Percentiles rank a stretch among this genome's conserved stretches.
Evolutionary conservation across 352 stramenopile species (phyloP).

Genomic region (Globisporangium paddicum): DNA sequence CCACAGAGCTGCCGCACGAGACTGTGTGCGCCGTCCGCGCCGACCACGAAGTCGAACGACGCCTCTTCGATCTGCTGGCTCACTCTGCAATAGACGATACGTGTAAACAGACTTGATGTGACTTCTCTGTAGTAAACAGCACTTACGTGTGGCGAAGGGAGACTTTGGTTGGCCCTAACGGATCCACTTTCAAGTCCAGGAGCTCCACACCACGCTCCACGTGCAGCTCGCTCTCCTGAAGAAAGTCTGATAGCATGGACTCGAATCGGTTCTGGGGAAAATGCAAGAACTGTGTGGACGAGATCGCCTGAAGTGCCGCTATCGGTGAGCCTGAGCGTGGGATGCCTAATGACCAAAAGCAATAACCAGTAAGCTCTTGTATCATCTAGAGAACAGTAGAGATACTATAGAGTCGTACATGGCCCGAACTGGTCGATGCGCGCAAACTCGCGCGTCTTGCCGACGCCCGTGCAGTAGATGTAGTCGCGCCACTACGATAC

Average conservation of each 20-base stretch:
- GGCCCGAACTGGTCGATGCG: conserved; percentile 78
- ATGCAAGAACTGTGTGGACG: conserved; percentile 78
- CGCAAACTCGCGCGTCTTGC: conserved; percentile 61
- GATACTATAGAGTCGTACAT: conserved; percentile 23
- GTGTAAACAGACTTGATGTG: conserved; percentile 6
- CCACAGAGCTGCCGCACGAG: conserved; percentile 60
- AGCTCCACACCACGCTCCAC: conserved; percentile 68
- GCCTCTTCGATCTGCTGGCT: conserved; percentile 28
- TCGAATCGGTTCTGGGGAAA: conserved; percentile 86
- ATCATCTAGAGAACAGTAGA: not conserved
- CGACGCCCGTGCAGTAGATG: conserved; percentile 75
- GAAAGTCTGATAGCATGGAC: conserved; percentile 48
- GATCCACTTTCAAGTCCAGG: conserved; percentile 23
- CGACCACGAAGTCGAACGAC: conserved; percentile 83
- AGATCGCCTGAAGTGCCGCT: conserved; percentile 29
- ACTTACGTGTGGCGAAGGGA: conserved; percentile 45
- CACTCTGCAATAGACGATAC: conserved; percentile 22
- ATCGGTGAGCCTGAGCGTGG: conserved; percentile 22
- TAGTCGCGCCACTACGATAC: conserved; percentile 72
- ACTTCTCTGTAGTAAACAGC: not conserved
- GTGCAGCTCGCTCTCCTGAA: conserved; percentile 33
- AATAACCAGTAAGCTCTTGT: not conserved
- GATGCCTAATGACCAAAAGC: conserved; percentile 31
- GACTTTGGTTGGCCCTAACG: conserved; percentile 16
- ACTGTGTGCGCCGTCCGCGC: conserved; percentile 89